A percentile compares a stretch with the other conserved stretches of the same genome.
Conservation (phyloP, 2,329 filamentous ascomycete species). For the Ciborinia camelliae region DNA sequence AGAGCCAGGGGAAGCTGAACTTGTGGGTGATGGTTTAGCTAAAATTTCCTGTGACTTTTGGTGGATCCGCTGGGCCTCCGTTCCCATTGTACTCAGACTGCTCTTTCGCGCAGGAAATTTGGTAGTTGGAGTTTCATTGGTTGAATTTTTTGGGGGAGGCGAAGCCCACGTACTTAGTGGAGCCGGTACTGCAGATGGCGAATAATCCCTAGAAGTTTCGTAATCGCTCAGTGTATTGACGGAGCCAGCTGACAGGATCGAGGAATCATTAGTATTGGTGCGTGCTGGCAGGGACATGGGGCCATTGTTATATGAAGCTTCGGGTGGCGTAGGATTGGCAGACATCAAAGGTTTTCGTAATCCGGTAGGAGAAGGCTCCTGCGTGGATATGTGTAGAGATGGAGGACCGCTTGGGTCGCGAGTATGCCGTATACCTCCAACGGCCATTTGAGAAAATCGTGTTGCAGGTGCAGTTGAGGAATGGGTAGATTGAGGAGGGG, state of each 20-base stretch:
- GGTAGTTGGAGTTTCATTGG: conserved; percentile 37
- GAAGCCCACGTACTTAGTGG: conserved; percentile 46
- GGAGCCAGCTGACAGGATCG: conserved; percentile 29
- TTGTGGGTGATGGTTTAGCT: conserved; percentile 37
- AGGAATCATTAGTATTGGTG: conserved; percentile 23
- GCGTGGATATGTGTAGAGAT: conserved; percentile 29
- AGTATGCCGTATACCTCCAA: conserved; percentile 20
- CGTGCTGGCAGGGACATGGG: not conserved
- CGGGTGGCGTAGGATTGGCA: not conserved
- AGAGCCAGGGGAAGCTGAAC: conserved; percentile 41
- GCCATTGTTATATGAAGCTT: not conserved
- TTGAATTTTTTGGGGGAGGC: conserved; percentile 37
- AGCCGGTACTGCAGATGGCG: conserved; percentile 49
- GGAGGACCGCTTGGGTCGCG: conserved; percentile 30
- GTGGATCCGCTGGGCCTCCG: conserved; percentile 28
- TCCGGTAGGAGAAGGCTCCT: conserved; percentile 25
- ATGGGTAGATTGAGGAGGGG: conserved; percentile 16
- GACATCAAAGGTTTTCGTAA: conserved; percentile 27
- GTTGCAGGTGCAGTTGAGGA: conserved; percentile 25
- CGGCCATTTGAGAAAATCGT: conserved; percentile 35
- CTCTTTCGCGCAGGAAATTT: conserved; percentile 60
- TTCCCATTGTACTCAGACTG: conserved; percentile 50
- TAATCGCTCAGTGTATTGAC: conserved; percentile 35
- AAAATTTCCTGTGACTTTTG: conserved; percentile 23
- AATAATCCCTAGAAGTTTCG: conserved; percentile 47